A percentile compares a stretch with the other conserved stretches of the same genome.
Conservation (phyloP, 768 basidiomycete genomes). For the Leccinum aurantiacum region DNA sequence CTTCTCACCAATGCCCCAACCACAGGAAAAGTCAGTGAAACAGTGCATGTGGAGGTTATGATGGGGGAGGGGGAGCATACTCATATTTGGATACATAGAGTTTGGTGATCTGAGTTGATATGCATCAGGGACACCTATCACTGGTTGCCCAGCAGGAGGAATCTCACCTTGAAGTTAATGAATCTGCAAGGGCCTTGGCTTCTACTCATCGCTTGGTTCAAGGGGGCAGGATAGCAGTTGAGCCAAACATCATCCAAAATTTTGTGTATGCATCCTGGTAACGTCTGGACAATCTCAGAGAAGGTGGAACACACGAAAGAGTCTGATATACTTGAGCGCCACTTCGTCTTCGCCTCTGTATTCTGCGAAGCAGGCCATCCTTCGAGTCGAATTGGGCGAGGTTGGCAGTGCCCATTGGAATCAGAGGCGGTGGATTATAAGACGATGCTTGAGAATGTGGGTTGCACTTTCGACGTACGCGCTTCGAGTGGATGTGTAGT, state of each 20-base stretch:
- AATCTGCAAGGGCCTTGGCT: no score
- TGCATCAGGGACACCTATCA: no score
- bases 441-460: no score
- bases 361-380: slow-evolving; percentile 95
- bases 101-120: slow-evolving; percentile 67
- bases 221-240: background rate
- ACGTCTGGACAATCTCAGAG: no score
- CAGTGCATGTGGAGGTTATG: slow-evolving; percentile 82
- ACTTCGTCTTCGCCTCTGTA: slow-evolving; percentile 91
- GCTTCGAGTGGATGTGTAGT: slow-evolving; percentile 80
- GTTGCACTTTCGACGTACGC: slow-evolving; percentile 69
- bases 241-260: no score
- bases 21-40: slow-evolving; percentile 68
- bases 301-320: background rate
- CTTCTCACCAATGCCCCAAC: slow-evolving; percentile 96
- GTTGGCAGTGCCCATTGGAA: no score
- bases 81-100: slow-evolving; percentile 87
- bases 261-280: no score
- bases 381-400: slow-evolving; percentile 47
- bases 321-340: slow-evolving; percentile 67
- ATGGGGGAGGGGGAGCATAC: slow-evolving; percentile 72
- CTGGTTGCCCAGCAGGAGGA: no score
- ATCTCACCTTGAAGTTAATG: no score
- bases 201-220: no score
- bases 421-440: no score